Percentiles rank a stretch among this genome's conserved stretches.
phyloP scores from a whole-genome alignment of 371 early-diverging fungal genomes.

The Mucor velutinosus region DNA sequence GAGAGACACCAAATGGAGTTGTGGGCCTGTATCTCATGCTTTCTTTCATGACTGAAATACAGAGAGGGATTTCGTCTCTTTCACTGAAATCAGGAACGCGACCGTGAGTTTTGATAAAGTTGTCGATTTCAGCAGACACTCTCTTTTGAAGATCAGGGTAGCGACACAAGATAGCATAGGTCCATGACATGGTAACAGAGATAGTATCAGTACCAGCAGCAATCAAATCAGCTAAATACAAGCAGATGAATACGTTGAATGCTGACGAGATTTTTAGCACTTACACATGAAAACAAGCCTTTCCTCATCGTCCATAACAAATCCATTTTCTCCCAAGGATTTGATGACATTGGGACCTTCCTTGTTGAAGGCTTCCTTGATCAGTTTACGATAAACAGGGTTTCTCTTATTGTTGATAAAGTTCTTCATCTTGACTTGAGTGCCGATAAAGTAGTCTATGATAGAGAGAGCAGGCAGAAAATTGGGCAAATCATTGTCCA shows the following conservation, averaged over 20 bases:
- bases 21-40: constrained; percentile 11
- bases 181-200: constrained; percentile 16
- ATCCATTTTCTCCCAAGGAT: constrained; percentile 1
- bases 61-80: constrained; percentile 9
- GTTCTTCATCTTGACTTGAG: not conserved
- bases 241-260: not conserved
- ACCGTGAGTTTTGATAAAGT: not conserved
- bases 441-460: not conserved
- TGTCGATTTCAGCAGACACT: constrained; percentile 15
- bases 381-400: constrained; percentile 5
- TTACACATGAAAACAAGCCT: constrained; percentile 6
- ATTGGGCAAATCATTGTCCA: constrained; percentile 5
- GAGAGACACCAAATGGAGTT: constrained; percentile 10
- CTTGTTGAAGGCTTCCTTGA: constrained; percentile 2
- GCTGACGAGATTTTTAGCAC: not conserved
- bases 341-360: constrained; percentile 11
- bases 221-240: constrained; percentile 15
- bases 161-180: constrained; percentile 13
- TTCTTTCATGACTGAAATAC: constrained; percentile 18
- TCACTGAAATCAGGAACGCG: constrained; percentile 10
- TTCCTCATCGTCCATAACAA: not conserved
- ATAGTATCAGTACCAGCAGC: constrained; percentile 19
- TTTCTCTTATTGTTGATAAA: not conserved
- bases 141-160: constrained; percentile 15
- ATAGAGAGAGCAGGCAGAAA: constrained; percentile 14